Evolutionary conservation across 1,284 basidiomycete species (phyloP).

Genomic region (Puccinia triticina): DNA sequence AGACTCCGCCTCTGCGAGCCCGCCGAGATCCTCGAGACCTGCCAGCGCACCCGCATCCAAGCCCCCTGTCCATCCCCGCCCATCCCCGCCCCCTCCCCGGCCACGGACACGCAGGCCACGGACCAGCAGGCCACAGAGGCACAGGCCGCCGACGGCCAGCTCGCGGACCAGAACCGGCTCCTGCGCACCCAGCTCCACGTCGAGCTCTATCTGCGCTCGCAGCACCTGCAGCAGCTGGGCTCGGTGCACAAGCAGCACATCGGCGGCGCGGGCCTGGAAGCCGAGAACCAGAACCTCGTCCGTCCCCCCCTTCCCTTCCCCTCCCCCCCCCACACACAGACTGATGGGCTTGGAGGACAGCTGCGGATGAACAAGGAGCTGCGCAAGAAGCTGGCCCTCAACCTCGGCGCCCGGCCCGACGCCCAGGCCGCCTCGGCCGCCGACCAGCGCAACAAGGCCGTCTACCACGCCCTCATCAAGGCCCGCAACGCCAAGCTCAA

Average conservation of each 20-base stretch:
- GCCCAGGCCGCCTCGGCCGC: not conserved
- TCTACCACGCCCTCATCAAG: slow-evolving; percentile 20
- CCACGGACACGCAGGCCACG: not conserved
- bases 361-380: slow-evolving; percentile 38
- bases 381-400: slow-evolving; percentile 14
- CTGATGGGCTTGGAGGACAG: too few species aligned
- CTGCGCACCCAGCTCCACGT: slow-evolving; percentile 59
- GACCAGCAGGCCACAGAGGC: too few species aligned
- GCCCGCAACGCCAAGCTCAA: slow-evolving; percentile 13
- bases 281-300: slow-evolving; percentile 58
- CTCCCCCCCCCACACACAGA: too few species aligned
- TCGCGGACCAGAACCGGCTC: slow-evolving; percentile 57
- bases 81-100: not conserved
- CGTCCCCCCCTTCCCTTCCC: not conserved
- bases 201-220: slow-evolving; percentile 60
- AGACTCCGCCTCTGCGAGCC: slow-evolving; percentile 39
- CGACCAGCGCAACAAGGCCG: not conserved
- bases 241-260: slow-evolving; percentile 59
- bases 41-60: slow-evolving; percentile 18
- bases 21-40: slow-evolving; percentile 41
- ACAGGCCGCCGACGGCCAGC: too few species aligned
- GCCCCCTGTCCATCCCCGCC: not conserved
- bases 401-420: not conserved
- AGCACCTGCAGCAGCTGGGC: slow-evolving; percentile 60
- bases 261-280: slow-evolving; percentile 57